Base-by-base conservation (phyloP, 495 filamentous ascomycete species). In the Penicillium turbatum region DNA sequence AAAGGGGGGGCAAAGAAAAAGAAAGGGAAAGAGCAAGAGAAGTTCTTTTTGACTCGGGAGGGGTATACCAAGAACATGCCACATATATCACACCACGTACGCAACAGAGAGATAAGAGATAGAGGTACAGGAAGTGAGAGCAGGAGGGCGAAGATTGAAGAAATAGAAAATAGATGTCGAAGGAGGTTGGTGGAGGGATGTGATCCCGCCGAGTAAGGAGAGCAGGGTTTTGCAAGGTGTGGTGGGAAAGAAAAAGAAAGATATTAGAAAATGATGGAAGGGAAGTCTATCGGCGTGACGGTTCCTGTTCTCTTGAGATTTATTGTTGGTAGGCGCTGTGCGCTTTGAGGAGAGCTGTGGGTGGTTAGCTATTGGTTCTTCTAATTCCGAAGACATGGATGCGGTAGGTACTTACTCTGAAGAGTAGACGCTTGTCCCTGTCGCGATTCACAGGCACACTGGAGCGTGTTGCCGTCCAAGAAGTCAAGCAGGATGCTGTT, bases 401-500 rank as follows among this genome's bases (percentile, higher is more conserved):
- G 16, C 15, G 19, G 16, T 11, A 34, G 34, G 17, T 15, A 69
- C 86, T 78, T 79, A 89, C 86, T 79, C 48, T 81, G 72, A 53
- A 92, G 69, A 11, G 87, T 76, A 52, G 80, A 79, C 26, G 78
- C 69, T 67, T 92, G 89, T n/a, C 85, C 84, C 45, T 82, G 79
- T 43, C 82, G 71, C 53, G 90, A 88, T 70, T 89, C 87, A 67
- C 90, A 92, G 27, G 91, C 91, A 65, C 89, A 83, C 67, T 96
- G 91, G 36, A 96, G 75, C 19, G 83, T 85, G 51, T 85, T 87
- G n/a, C 89, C 89, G 60, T 91, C 87, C 6, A 86, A 65, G 61
- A 95, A 90, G 60, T 95, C 89, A 37, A 96, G 76, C 36, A 92
- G 68, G 13, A 96, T 87, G 64, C 87, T 92, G 63, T 95, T 86